These are phyloP conservation scores for Flaveria robusta DNA, from an alignment of 129 eudicot genomes.

Conservation along the genomic window DNA sequence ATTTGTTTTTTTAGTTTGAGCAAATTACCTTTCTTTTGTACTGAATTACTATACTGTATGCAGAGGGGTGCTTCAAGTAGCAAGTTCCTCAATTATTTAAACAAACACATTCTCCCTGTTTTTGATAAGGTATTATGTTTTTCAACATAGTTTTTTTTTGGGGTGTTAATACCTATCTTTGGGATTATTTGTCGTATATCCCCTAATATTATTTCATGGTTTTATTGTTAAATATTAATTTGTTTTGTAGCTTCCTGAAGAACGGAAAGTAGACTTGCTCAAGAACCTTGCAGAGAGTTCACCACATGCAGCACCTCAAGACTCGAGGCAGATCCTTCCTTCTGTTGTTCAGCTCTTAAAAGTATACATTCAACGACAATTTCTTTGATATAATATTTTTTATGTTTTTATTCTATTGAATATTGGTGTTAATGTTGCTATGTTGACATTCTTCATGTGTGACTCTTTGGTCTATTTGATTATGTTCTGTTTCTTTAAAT, in stretches of 20 bases:
- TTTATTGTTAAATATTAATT: neutral
- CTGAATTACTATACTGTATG: constrained; percentile 29
- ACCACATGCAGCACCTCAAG: constrained; percentile 79
- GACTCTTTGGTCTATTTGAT: neutral
- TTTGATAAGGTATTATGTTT: constrained; percentile 71
- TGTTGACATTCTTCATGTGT: neutral
- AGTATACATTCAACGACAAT: constrained; percentile 36
- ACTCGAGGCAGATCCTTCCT: constrained; percentile 88
- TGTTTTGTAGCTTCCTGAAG: constrained; percentile 73
- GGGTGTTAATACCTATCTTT: constrained; percentile 3
- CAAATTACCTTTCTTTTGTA: constrained; percentile 12
- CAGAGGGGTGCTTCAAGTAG: constrained; percentile 98
- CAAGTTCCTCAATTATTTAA: constrained; percentile 80
- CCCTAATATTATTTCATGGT: neutral
- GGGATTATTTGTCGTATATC: neutral
- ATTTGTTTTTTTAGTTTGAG: neutral
- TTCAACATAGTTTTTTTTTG: constrained; percentile 3
- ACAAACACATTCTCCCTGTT: constrained; percentile 84
- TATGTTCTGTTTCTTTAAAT: neutral
- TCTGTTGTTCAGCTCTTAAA: constrained; percentile 76
- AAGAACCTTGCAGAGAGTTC: constrained; percentile 96
- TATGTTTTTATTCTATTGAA: neutral
- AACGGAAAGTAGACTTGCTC: constrained; percentile 80
- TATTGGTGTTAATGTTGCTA: neutral
- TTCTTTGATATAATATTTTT: neutral